Evolutionary conservation across 2,329 filamentous ascomycete genomes (phyloP), one percentile per base, ranked within the genome.

Genomic region (Didymella pomorum): DNA sequence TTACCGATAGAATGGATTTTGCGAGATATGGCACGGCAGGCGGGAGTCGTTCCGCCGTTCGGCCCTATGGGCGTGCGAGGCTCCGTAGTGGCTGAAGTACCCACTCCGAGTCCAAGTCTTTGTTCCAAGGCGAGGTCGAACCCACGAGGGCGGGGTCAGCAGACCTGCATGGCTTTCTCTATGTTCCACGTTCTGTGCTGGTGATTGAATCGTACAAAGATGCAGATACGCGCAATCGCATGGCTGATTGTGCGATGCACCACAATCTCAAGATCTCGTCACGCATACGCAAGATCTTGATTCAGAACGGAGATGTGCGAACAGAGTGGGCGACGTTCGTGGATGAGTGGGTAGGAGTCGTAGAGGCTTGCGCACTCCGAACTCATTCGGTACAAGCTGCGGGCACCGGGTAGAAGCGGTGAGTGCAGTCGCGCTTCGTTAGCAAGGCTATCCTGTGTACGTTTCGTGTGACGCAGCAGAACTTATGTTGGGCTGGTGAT

Each of bases 81-180:
- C 58, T 51, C 11, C 52, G 51, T 52, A 56, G 47, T 51, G 33
- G 52, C 56, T 41, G 44, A 37, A 23, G 59, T 41, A 62, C 45
- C 54, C 41, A 54, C 48, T 23, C 20, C 20, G 26, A 48, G 31
- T 49, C 8, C 37, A 12, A 25, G 31, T 33, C 20, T 23, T 35
- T 31, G 44, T 42, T 11, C 29, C 42, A 28, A 48, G 29, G 42
- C 48, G 7, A 46, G 12, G 50, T 46, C 37, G 26, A 58, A 50
- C 41, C 56, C 50, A 50, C 45, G 31, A 44, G 42, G 50, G 56
- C 50, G 50, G 50, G 56, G 56, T 58, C 56, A 58, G 56, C 56
- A 58, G 50, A 50, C 56, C 41, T 50, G 50, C 56, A 53, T 58
- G 50, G 56, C 56, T 33, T 53, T 49, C 33, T 39, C 43, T 37